A percentile compares a stretch with the other conserved stretches of the same genome.
Evolutionary conservation across 192 early-diverging fungal genomes (phyloP).

Genomic region (Mortierella antarctica): DNA sequence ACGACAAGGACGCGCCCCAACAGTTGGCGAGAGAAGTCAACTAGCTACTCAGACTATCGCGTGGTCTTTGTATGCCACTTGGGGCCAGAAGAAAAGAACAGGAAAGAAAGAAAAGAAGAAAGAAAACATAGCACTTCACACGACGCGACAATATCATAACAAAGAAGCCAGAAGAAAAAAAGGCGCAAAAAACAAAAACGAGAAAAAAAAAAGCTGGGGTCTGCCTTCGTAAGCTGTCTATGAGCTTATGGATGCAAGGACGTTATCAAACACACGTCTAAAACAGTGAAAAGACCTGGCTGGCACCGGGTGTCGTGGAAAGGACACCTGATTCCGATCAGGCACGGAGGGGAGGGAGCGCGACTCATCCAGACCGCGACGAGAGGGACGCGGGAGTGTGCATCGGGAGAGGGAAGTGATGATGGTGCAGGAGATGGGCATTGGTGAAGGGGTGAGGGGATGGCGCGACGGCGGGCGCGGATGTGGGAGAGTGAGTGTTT

Average conservation of each 20-base stretch:
- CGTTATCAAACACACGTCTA: background rate
- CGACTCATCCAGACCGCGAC: background rate
- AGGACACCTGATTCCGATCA: no score
- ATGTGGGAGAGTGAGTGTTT: no score
- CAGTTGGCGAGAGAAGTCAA: no score
- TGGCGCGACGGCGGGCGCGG: no score
- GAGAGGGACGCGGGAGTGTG: conserved; percentile 1
- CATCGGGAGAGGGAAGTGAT: background rate
- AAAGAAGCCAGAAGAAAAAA: background rate
- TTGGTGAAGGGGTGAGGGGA: background rate
- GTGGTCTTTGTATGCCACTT: no score
- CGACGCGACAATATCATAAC: background rate
- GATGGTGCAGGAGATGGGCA: background rate
- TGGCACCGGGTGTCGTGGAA: no score
- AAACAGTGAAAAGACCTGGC: no score
- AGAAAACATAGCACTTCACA: background rate
- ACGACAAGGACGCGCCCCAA: no score
- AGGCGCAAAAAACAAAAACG: background rate
- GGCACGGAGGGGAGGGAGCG: background rate
- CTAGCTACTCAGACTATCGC: no score
- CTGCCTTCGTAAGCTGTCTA: background rate
- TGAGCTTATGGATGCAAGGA: background rate
- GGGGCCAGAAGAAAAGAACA: no score
- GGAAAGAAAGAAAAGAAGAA: background rate
- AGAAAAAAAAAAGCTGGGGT: background rate